Evolutionary conservation across 495 filamentous ascomycete species (phyloP).

Genomic region (Aspergillus coremiiformis): DNA sequence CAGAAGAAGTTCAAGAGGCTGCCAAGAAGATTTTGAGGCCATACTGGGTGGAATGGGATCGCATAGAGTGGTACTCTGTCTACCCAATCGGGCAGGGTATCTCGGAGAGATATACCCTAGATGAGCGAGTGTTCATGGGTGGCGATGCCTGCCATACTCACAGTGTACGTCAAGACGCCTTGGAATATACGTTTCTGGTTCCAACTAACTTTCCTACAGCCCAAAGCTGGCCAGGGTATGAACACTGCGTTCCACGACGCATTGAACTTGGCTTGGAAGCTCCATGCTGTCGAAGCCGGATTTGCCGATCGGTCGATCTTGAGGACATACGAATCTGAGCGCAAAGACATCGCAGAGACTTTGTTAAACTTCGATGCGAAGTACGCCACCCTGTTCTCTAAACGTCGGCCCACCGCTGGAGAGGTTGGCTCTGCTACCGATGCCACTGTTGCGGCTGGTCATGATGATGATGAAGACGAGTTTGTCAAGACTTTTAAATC

Average conservation of each 20-base stretch:
- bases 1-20: slow-evolving; percentile 52
- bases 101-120: slow-evolving; percentile 51
- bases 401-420: slow-evolving; percentile 49
- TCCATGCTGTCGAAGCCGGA: slow-evolving; percentile 58
- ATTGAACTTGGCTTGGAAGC: slow-evolving; percentile 76
- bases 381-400: slow-evolving; percentile 58
- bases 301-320: slow-evolving; percentile 53
- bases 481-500: slow-evolving; percentile 61
- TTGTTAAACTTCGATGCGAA: slow-evolving; percentile 66
- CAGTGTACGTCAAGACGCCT: slow-evolving; percentile 40
- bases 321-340: slow-evolving; percentile 63
- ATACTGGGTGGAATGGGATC: slow-evolving; percentile 49
- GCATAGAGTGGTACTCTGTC: slow-evolving; percentile 54
- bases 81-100: slow-evolving; percentile 59
- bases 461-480: slow-evolving; percentile 44
- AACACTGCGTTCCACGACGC: slow-evolving; percentile 48
- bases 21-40: slow-evolving; percentile 57
- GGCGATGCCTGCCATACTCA: slow-evolving; percentile 61
- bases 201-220: slow-evolving; percentile 37
- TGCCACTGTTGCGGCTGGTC: slow-evolving; percentile 19
- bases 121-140: slow-evolving; percentile 53
- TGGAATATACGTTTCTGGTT: background rate
- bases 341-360: slow-evolving; percentile 60
- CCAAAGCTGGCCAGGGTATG: slow-evolving; percentile 57
- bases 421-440: slow-evolving; percentile 47